Evolutionary conservation across 75 land plant species (phyloP).

Genomic region (Sequoiadendron giganteum): DNA sequence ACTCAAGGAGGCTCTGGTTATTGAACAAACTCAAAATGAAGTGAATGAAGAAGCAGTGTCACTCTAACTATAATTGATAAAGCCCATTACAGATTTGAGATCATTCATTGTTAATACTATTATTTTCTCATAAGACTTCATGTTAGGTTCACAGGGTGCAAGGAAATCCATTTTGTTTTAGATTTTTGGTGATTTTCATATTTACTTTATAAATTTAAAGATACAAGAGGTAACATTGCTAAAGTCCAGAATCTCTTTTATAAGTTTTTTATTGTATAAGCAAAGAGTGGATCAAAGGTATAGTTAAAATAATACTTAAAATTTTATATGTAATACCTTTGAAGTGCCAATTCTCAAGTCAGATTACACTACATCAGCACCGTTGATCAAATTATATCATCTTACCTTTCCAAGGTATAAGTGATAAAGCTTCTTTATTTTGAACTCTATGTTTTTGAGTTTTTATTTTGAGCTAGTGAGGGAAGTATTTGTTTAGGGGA

Average conservation of each 20-base stretch:
- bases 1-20: slow-evolving; percentile 37
- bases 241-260: no score
- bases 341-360: no score
- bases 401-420: not conserved
- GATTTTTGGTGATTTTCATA: not conserved
- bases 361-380: no score
- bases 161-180: not conserved
- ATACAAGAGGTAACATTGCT: not conserved
- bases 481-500: not conserved
- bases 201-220: not conserved
- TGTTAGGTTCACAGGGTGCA: not conserved
- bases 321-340: no score
- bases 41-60: not conserved
- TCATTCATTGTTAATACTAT: not conserved
- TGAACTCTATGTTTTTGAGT: not conserved
- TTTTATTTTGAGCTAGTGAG: not conserved
- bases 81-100: not conserved
- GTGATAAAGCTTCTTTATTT: not conserved
- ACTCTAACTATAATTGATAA: not conserved
- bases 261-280: no score
- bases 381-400: not conserved
- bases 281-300: no score
- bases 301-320: no score
- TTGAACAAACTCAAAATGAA: slow-evolving; percentile 2
- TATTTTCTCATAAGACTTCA: not conserved